Percentiles rank a stretch among this genome's conserved stretches.
Conservation (phyloP, 2,329 filamentous ascomycete genomes). For the Fusarium ambrosium region DNA sequence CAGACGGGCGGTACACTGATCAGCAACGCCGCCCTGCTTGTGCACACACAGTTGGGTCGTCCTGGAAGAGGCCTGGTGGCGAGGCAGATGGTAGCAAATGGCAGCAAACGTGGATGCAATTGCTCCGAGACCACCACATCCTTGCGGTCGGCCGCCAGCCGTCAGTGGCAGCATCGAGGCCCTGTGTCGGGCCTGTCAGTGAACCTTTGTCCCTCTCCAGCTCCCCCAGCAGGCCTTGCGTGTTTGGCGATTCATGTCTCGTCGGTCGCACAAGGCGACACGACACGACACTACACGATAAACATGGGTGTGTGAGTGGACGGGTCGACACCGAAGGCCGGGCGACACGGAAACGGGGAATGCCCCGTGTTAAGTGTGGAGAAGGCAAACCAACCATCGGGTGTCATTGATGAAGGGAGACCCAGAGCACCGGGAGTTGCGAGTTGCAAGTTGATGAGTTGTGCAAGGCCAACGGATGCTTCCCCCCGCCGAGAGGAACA, state of each 20-base stretch:
- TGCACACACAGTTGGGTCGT: not conserved
- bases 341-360: slow-evolving; percentile 6
- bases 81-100: not conserved
- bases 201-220: not conserved
- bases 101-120: not conserved
- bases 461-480: slow-evolving; percentile 4
- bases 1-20: slow-evolving; percentile 27
- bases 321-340: not conserved
- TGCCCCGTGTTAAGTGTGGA: slow-evolving; percentile 11
- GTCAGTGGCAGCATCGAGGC: not conserved
- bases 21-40: slow-evolving; percentile 1
- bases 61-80: slow-evolving; percentile 2
- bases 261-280: slow-evolving; percentile 14
- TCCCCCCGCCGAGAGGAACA: not conserved
- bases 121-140: not conserved
- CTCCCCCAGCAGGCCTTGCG: not conserved
- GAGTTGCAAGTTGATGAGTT: not conserved
- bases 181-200: slow-evolving; percentile 6
- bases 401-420: not conserved
- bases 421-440: slow-evolving; percentile 12
- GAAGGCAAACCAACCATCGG: slow-evolving; percentile 1
- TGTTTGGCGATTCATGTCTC: slow-evolving; percentile 5
- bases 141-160: slow-evolving; percentile 1
- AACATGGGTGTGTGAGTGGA: not conserved
- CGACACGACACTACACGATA: not conserved